Base-by-base conservation (phyloP, 2,329 filamentous ascomycete genomes). In the Kalmusia sp. region DNA sequence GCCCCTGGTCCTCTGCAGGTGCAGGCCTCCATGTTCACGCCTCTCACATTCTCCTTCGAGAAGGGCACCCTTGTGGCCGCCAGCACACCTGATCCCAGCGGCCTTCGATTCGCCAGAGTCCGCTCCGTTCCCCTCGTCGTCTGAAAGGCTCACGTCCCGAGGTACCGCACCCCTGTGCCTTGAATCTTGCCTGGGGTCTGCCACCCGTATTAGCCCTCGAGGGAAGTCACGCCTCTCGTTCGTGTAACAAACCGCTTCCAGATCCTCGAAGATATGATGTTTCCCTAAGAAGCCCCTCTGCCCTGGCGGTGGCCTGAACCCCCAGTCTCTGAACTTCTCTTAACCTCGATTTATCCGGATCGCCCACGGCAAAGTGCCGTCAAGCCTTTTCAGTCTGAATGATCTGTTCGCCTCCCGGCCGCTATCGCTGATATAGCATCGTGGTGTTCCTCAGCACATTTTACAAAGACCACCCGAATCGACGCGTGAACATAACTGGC, bases 291-390 rank as follows among this genome's bases (percentile, higher is more conserved):
- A 58, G 61, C 52, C 62, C 61, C 56, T 54, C 59, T 64, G 64
- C 71, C 71, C 69, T 73, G 68, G 63, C 64, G 49, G 61, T 70
- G 61, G 60, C 68, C 65, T 62, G 61, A 69, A 47, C 33, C 67
- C 71, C 71, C 63, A 65, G 66, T 63, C 65, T 63, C 68, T 67
- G 62, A 57, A 54, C 62, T 64, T 65, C 63, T 65, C 67, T 72
- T 69, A 70, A 67, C 67, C 67, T 71, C 68, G 65, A 73, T 75
- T 74, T 74, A 74, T 68, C 72, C 72, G 70, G 72, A 71, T 71
- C 70, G 60, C 65, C 70, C 56, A 63, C 61, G 65, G 64, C 68
- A 71, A 64, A 71, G 70, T 72, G 65, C 70, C 65, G 64, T 72
- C 68, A 72, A 72, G 68, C 70, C 69, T 72, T 67, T 59, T 56